Conservation (phyloP, 495 filamentous ascomycete species). For the Neurospora tetrasperma region DNA sequence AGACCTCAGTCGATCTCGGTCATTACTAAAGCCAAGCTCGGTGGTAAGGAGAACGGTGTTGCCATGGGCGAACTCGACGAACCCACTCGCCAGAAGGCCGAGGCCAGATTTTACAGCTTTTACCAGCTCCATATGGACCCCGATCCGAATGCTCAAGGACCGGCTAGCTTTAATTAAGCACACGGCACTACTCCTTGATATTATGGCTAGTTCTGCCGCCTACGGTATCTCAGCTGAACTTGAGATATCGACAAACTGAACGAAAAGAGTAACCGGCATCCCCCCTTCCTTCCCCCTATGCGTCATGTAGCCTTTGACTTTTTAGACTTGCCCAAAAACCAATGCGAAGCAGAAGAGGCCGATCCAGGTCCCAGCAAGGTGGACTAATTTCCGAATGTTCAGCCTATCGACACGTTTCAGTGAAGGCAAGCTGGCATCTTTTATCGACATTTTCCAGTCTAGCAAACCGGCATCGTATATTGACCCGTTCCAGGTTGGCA, state of each 20-base stretch:
- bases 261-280: slow-evolving; percentile 8
- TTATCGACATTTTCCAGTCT: neutral
- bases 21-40: slow-evolving; percentile 26
- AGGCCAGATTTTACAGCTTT: slow-evolving; percentile 53
- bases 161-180: slow-evolving; percentile 30
- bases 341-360: neutral
- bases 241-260: neutral
- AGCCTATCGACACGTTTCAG: neutral
- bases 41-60: slow-evolving; percentile 51
- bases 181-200: neutral
- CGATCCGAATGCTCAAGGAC: slow-evolving; percentile 30
- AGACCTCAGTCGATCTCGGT: slow-evolving; percentile 41
- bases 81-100: slow-evolving; percentile 49
- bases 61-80: slow-evolving; percentile 51
- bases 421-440: neutral
- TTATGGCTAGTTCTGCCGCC: neutral
- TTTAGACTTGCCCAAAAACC: slow-evolving; percentile 1
- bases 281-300: neutral
- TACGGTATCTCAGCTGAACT: slow-evolving; percentile 4
- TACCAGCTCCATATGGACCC: slow-evolving; percentile 51
- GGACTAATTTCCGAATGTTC: neutral
- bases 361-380: neutral
- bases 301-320: slow-evolving; percentile 1
- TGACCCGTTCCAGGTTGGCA: neutral
- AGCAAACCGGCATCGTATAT: neutral